phyloP scores from a whole-genome alignment of 108 stramenopile genomes.

The Parmales sp. region DNA sequence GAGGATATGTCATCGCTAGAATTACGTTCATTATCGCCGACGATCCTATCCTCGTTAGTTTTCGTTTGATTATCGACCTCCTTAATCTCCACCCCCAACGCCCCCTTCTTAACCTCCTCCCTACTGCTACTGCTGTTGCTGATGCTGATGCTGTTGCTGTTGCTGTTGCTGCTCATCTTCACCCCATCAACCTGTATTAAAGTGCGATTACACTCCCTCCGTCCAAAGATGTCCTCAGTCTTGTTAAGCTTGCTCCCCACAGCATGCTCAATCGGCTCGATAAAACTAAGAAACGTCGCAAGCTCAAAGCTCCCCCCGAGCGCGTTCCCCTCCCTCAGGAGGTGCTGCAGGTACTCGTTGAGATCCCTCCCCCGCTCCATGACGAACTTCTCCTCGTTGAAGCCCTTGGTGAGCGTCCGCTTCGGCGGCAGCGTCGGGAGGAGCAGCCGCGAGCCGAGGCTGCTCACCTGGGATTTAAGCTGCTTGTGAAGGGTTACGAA shows the following conservation, averaged over 20 bases:
- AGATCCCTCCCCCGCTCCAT: background rate
- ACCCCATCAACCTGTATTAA: background rate
- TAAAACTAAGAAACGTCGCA: background rate
- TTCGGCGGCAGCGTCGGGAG: background rate
- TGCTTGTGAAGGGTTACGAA: constrained; percentile 71
- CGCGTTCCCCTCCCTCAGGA: constrained; percentile 12
- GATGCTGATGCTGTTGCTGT: background rate
- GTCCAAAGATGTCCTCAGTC: background rate
- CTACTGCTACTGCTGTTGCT: background rate
- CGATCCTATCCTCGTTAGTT: background rate
- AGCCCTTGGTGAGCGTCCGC: background rate
- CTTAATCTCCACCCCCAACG: background rate
- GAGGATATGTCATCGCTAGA: too few relatives aligned
- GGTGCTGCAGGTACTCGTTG: constrained; percentile 55
- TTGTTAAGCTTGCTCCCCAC: background rate
- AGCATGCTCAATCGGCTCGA: background rate
- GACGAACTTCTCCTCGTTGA: background rate
- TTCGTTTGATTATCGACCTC: background rate
- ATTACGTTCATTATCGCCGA: too few relatives aligned
- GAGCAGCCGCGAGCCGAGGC: background rate
- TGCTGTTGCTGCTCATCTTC: background rate
- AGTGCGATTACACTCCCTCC: background rate
- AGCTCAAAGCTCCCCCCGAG: background rate
- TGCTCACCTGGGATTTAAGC: constrained; percentile 32
- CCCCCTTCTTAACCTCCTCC: background rate